phyloP scores from a whole-genome alignment of 148 eudicot species.

The Polygonum maritimum region DNA sequence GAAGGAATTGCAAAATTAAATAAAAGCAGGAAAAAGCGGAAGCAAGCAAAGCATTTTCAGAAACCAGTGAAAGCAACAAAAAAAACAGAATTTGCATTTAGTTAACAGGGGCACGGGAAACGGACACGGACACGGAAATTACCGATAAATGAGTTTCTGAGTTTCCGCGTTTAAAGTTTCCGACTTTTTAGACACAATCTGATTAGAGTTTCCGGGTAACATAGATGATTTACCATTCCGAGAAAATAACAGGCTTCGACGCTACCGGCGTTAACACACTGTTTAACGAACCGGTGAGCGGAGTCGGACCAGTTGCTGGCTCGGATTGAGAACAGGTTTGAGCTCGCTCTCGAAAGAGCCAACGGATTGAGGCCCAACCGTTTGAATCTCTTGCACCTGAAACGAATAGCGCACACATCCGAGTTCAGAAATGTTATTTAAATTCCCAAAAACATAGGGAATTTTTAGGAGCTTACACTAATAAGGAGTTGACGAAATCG shows the following conservation, averaged over 20 bases:
- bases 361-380: conserved; percentile 22
- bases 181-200: too few species aligned
- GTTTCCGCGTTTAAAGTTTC: neutral
- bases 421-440: neutral
- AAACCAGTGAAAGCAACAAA: neutral
- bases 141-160: too few species aligned
- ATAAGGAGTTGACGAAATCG: conserved; percentile 34
- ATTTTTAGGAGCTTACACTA: conserved; percentile 27
- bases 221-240: conserved; percentile 29
- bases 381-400: conserved; percentile 19
- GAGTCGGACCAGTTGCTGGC: conserved; percentile 37
- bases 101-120: too few species aligned
- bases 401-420: conserved; percentile 11
- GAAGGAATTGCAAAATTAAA: neutral
- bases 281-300: conserved; percentile 31
- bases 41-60: neutral
- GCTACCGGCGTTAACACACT: conserved; percentile 28
- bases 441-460: neutral
- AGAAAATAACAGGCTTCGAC: conserved; percentile 36
- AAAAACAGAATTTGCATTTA: too few species aligned
- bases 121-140: too few species aligned
- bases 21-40: neutral
- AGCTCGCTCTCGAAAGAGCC: conserved; percentile 26
- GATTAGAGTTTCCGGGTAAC: neutral
- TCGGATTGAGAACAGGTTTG: conserved; percentile 15